Base-by-base conservation (phyloP, 129 eudicot species). In the Lonicera japonica region DNA sequence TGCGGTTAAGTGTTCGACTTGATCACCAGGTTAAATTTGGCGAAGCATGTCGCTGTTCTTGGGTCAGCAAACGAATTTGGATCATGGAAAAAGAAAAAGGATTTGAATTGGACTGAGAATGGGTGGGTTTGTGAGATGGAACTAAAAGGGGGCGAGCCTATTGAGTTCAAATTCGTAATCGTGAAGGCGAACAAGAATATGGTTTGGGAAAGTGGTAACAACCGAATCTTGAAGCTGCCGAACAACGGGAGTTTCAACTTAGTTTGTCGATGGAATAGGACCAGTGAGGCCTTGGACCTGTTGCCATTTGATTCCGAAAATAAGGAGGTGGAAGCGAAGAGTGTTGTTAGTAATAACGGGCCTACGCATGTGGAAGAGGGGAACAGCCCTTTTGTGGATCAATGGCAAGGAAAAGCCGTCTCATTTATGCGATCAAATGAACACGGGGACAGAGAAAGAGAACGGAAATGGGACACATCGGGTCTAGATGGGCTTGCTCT, bases 21-120 rank as follows among this genome's bases (percentile, higher is more conserved):
- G 82, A 85, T 70, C 98, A 87, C 73, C 98, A 87, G 68, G 98
- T 92, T 24, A 46, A 68, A 67, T 92, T 77, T 52, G 98, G 98
- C 25, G 98, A 92, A 52, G n/a, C 90, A 85, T 29, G 80, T 87
- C 43, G 96, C 78, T 45, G 46, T 92, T 45, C 65, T 92, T 66
- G 98, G 96, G 61, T 89, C 96, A 1, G 70, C 76, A n/a, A 82
- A 85, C 64, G 90, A 89, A 57, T 62, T 89, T 10, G 96, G 96
- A 12, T 85, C 90, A 54, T 89, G 96, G 96, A 85, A 85, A 75
- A 75, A 89, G 54, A 64, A 75, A 64, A 70, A 75, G 34, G 56
- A 78, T 56, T 66, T 89, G 79, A 39, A 65, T 2, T 89, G 96
- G 96, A 82, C 90, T 0, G 88, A 82, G 59, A 70, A 73, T 21